Base-by-base conservation (phyloP, 352 stramenopile genomes). In the Blastocystis sp. region DNA sequence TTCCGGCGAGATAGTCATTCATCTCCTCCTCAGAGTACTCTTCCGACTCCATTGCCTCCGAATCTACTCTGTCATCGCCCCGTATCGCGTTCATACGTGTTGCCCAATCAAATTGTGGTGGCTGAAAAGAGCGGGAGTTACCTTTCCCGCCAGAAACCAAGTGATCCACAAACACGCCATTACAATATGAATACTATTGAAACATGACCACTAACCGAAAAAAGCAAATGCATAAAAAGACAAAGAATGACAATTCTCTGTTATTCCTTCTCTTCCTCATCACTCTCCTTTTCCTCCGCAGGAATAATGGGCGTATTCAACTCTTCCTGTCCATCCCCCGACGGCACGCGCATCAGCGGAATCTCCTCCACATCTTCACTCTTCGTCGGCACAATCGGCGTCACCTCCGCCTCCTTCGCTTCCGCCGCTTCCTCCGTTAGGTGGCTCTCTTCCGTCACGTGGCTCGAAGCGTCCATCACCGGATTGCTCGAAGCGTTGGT, bases 131-230 rank as follows among this genome's bases (percentile, higher is more conserved):
- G 45, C 45, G 45, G 45, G 45, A 6, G 45, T 55, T 55, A 19
- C 45, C 45, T 16, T 55, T 55, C 16, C 6, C 45, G 6, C 0
- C 45, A 6, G 16, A 55, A 55, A 55, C 45, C 6, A 55, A 55
- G 16, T 6, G 9, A 6, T 6, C 45, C 9, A 55, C 45, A 35
- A 71, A 71, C 63, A 71, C 1, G 4, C 21, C 33, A 3, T 13
- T 35, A 41, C 21, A 71, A 37, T 35, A 3, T 71, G 41, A 62
- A 66, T 63, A n/a, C 59, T 62, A 63, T 29, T 63, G n/a, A 31
- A 33, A 81, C n/a, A 66, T 50, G n/a, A 67, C 35, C 59, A 81
- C 37, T 37, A 45, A 81, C 33, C n/a, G 69, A 63, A 66, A 81
- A 16, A 81, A 65, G 4, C 39, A 41, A 51, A 41, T 50, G 10